Evolutionary conservation across 371 early-diverging fungal genomes (phyloP).

Genomic region (Gilbertella persicaria): DNA sequence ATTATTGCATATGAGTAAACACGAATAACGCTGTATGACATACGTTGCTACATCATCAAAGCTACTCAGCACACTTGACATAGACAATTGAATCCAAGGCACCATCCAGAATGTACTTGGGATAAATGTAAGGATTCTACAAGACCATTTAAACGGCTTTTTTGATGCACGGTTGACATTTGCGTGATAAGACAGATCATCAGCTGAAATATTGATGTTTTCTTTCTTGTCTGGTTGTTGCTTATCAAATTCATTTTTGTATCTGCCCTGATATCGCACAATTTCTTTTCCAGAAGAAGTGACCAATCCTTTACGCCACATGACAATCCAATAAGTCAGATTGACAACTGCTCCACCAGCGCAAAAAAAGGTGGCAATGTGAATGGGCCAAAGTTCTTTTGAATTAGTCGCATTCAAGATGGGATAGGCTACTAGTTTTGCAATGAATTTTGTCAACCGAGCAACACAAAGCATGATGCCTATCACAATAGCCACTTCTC

Average conservation of each 20-base stretch:
- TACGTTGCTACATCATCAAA: slow-evolving; percentile 54
- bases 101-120: slow-evolving; percentile 52
- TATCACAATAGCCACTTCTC: slow-evolving; percentile 37
- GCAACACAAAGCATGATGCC: slow-evolving; percentile 37
- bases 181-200: background rate
- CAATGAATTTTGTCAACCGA: slow-evolving; percentile 41
- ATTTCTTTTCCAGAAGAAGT: slow-evolving; percentile 38
- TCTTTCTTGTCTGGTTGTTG: slow-evolving; percentile 4
- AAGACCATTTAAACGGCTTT: slow-evolving; percentile 25
- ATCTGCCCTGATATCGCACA: slow-evolving; percentile 8
- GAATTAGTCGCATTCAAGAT: slow-evolving; percentile 28
- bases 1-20: background rate
- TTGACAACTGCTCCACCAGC: slow-evolving; percentile 35
- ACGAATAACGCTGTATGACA: background rate
- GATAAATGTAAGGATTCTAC: slow-evolving; percentile 27
- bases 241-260: slow-evolving; percentile 11
- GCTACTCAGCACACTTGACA: slow-evolving; percentile 51
- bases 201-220: background rate
- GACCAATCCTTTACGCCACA: slow-evolving; percentile 37
- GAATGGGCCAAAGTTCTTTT: slow-evolving; percentile 26
- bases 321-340: slow-evolving; percentile 33
- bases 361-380: slow-evolving; percentile 44
- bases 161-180: background rate
- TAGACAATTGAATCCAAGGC: slow-evolving; percentile 43
- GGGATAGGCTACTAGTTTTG: slow-evolving; percentile 46